Base-by-base conservation (phyloP, 2,329 filamentous ascomycete genomes). In the Colletotrichum paranaense region DNA sequence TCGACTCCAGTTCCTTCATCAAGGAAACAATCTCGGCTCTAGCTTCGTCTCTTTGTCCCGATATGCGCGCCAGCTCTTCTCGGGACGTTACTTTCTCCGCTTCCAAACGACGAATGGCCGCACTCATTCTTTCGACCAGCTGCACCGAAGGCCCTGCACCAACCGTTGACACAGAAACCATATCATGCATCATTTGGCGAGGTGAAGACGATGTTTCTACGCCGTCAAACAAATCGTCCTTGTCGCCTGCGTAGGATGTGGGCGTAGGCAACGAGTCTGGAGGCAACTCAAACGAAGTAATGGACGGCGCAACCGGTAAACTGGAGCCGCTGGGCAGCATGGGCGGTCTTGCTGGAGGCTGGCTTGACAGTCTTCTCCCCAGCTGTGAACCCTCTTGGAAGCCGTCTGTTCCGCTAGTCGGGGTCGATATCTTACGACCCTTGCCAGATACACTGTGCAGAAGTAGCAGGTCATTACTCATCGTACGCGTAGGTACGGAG, bases 61-160 rank as follows among this genome's bases (percentile, higher is more conserved):
- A 91, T 22, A 99, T 89, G 8, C 96, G 88, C 0, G 89, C 87
- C 76, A 98, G 87, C 81, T 99, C 97, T 80, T 99, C 97, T 79
- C 93, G 95, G 16, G 92, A 92, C 1, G 93, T 93, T 1, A 97
- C 94, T 80, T 97, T 97, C 80, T 99, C 97, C 62, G 92, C 94
- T 80, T 99, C 97, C 0, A 99, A 87, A 6, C 96, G 91, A 11
- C 97, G 93, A 57, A 99, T 95, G 0, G 95, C 94, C 3, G 95
- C 94, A 79, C 94, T 97, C 94, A 99, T 97, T 66, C 96, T 91
- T 84, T 98, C 97, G 19, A 99, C 95, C 1, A 99, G 90, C 83
- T 98, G 96, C 1, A 99, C 96, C 0, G 93, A 96, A 0, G 97
- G 97, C 0, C 97, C 97, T 0, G 96, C 95, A 0, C 92, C 96